Conservation (phyloP, 192 early-diverging fungal genomes). For the Coemansia sp. region DNA sequence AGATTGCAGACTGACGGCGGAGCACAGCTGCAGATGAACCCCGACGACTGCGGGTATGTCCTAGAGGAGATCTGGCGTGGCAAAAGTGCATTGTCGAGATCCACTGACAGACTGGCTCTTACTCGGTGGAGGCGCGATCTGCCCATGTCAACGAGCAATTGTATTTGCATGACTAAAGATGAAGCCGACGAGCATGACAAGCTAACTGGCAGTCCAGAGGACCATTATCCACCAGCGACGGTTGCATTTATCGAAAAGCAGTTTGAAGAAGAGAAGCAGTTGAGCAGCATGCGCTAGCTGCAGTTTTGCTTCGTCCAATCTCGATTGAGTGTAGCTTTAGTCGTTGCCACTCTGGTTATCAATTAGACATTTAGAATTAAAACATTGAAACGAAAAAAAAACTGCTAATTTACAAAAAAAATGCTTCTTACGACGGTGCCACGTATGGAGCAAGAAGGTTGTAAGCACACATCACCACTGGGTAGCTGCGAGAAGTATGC, state of each 20-base stretch:
- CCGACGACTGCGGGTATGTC: slow-evolving; percentile 78
- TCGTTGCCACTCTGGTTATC: too few relatives aligned
- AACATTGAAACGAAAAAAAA: not conserved
- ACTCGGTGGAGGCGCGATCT: slow-evolving; percentile 72
- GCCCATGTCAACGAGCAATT: slow-evolving; percentile 71
- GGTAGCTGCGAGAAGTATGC: slow-evolving; percentile 18
- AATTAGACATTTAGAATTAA: too few relatives aligned
- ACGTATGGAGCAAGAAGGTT: slow-evolving; percentile 46
- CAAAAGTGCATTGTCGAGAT: slow-evolving; percentile 72
- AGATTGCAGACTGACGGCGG: slow-evolving; percentile 18
- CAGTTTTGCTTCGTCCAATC: too few relatives aligned
- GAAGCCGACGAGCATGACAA: slow-evolving; percentile 65
- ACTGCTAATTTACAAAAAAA: not conserved
- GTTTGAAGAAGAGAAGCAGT: slow-evolving; percentile 38
- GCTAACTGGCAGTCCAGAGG: slow-evolving; percentile 30
- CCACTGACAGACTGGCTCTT: slow-evolving; percentile 70
- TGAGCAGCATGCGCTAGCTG: slow-evolving; percentile 40
- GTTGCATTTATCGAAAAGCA: slow-evolving; percentile 34
- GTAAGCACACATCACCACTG: slow-evolving; percentile 44
- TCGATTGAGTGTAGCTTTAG: too few relatives aligned
- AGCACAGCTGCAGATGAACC: slow-evolving; percentile 41
- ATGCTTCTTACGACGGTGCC: not conserved
- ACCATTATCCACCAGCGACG: slow-evolving; percentile 36
- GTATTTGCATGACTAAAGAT: slow-evolving; percentile 79
- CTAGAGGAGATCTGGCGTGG: slow-evolving; percentile 90